Percentiles rank a stretch among this genome's conserved stretches.
phyloP scores from a whole-genome alignment of 345 rosid genomes.

The Schrenkiella parvula region DNA sequence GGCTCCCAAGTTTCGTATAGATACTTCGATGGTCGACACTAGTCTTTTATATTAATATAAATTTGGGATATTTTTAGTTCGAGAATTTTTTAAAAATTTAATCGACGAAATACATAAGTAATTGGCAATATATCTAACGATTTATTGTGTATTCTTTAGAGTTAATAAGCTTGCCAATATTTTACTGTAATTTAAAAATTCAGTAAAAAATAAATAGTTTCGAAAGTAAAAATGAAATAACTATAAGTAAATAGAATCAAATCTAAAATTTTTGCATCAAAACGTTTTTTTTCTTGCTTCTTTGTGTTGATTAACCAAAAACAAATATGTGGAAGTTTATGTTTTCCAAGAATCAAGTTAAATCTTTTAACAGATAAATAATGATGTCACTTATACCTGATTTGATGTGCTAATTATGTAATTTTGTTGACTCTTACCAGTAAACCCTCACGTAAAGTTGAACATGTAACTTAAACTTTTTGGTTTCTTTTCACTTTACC shows the following conservation, averaged over 20 bases:
- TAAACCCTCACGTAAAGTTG: slow-evolving; percentile 28
- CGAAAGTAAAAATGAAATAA: neutral
- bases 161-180: neutral
- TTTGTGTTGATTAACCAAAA: neutral
- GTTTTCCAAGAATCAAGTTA: neutral
- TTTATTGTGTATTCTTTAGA: neutral
- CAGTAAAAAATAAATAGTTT: neutral
- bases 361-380: neutral
- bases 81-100: neutral
- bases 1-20: slow-evolving; percentile 28
- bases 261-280: neutral
- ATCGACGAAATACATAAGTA: neutral
- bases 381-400: slow-evolving; percentile 7
- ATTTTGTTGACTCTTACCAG: slow-evolving; percentile 11
- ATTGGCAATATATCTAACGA: neutral
- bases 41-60: neutral
- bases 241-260: neutral
- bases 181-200: neutral
- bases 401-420: neutral
- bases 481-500: slow-evolving; percentile 10
- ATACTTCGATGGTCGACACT: slow-evolving; percentile 25
- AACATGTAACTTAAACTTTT: slow-evolving; percentile 26
- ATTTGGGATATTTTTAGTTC: neutral
- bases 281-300: neutral
- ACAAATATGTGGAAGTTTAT: neutral